Evolutionary conservation across 345 rosid genomes (phyloP), one percentile per base, ranked within the genome.

Genomic region (Triadica sebifera): DNA sequence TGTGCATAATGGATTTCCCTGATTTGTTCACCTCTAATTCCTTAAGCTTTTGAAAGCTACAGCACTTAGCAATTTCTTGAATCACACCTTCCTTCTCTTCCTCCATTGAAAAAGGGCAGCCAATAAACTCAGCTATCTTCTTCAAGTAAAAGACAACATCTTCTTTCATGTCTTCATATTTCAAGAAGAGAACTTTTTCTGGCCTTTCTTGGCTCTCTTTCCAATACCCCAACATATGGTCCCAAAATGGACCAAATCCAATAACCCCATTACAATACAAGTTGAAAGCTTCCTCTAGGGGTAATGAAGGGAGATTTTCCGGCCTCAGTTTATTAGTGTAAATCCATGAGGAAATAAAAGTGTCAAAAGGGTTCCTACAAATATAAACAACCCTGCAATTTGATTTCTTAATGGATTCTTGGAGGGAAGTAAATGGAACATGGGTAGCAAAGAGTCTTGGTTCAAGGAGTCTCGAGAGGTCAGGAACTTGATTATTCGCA

Each of bases 131-230:
- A 12, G 70, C 79, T 5, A 70, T 11, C 73, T 68, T 82, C 77
- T 73, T 82, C 65, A 85, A n/a, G 50, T 75, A 37, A 22, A 12
- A 58, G 4, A 8, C 10, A 6, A 16, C 22, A 38, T 84, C 84
- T 13, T 70, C 74, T 63, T 82, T 84, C 84, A 82, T n/a, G 8
- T 84, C 87, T 53, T 82, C 85, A 56, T 82, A 82, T 68, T 67
- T 82, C 11, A 82, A 41, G 71, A 84, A 66, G 43, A 82, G 15
- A 56, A 84, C 80, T 69, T 73, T 70, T 1, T 71, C 64, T 10
- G 83, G 80, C 5, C 58, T 60, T 41, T 77, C 80, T 63, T 43
- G 22, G 77, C 85, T 81, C 24, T 47, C 65, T 5, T 73, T 79
- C 85, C 82, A 84, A 15, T 81, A 84, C 50, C 82, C 81, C 19